phyloP scores from a whole-genome alignment of 2,329 filamentous ascomycete species.

The Tolypocladium endophyticum region DNA sequence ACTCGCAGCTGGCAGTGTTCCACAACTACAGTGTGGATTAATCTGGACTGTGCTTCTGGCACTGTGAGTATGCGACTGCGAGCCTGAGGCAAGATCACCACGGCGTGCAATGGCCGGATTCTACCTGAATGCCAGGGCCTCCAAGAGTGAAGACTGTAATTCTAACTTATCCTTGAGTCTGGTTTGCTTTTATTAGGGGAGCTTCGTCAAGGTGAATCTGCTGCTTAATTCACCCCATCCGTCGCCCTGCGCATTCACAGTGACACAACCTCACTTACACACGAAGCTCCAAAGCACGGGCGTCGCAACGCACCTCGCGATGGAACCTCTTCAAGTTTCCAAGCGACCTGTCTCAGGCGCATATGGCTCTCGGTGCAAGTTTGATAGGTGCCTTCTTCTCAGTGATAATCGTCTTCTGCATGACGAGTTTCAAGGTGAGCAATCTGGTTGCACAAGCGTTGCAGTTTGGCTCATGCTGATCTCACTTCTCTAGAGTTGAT shows the following conservation, averaged over 20 bases:
- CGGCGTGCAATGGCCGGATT: not conserved
- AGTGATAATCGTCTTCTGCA: not conserved
- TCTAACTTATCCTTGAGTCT: not conserved
- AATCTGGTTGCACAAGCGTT: not conserved
- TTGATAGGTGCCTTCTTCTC: not conserved
- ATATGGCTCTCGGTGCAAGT: too few species aligned
- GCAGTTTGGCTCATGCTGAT: not conserved
- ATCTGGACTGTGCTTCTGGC: not conserved
- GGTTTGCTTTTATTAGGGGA: not conserved
- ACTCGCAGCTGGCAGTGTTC: not conserved
- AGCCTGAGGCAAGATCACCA: not conserved
- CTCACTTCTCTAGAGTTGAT: conserved; percentile 11
- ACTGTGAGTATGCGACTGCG: not conserved
- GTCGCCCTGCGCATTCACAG: not conserved
- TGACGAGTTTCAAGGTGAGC: conserved; percentile 1
- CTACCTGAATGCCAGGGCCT: not conserved
- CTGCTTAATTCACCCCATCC: not conserved
- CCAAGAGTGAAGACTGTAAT: not conserved
- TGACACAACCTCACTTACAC: not conserved
- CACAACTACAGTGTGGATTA: not conserved
- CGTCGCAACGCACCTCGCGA: not conserved
- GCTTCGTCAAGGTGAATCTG: not conserved
- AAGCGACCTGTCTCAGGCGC: not conserved
- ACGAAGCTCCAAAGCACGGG: not conserved
- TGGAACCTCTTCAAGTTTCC: not conserved